phyloP scores from a whole-genome alignment of 1,284 basidiomycete genomes.

The Mrakiaceae sp. region DNA sequence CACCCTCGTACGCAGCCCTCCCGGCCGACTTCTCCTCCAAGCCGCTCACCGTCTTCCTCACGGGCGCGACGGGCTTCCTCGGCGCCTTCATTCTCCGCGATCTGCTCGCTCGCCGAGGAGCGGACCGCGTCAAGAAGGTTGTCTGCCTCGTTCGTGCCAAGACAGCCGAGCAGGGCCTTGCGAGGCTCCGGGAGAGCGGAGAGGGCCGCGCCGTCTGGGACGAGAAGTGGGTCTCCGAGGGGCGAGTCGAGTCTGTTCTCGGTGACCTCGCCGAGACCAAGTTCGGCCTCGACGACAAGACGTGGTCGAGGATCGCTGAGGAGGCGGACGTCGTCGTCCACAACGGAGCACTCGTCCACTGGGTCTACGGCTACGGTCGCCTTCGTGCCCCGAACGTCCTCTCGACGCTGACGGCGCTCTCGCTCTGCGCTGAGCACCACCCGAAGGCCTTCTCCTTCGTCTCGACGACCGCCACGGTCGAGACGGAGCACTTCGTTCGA shows the following conservation, averaged over 20 bases:
- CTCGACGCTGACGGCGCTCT: constrained; percentile 70
- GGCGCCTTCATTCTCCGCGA: constrained; percentile 86
- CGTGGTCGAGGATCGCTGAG: constrained; percentile 57
- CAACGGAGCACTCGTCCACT: constrained; percentile 96
- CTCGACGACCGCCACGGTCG: constrained; percentile 86
- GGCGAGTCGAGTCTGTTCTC: constrained; percentile 67
- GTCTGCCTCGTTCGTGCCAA: constrained; percentile 80
- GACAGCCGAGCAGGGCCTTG: constrained; percentile 51
- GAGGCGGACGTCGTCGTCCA: constrained; percentile 83
- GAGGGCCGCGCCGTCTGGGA: constrained; percentile 84
- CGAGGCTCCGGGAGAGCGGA: constrained; percentile 64
- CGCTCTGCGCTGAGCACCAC: constrained; percentile 60
- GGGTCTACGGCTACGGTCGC: constrained; percentile 97
- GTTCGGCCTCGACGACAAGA: constrained; percentile 59
- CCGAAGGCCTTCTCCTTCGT: constrained; percentile 83
- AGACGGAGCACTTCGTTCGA: constrained; percentile 79
- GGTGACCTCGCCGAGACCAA: constrained; percentile 71
- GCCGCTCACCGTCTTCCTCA: constrained; percentile 74
- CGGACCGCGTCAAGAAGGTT: constrained; percentile 62
- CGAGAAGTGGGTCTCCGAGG: constrained; percentile 64
- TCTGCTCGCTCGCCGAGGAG: constrained; percentile 49
- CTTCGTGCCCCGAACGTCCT: constrained; percentile 84
- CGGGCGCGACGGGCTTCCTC: constrained; percentile 93
- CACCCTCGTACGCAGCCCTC: constrained; percentile 47
- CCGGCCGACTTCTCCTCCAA: constrained; percentile 45